These are phyloP conservation scores for Selaginella tamariscina DNA, from an alignment of 75 land plant species.

Conservation along the genomic window DNA sequence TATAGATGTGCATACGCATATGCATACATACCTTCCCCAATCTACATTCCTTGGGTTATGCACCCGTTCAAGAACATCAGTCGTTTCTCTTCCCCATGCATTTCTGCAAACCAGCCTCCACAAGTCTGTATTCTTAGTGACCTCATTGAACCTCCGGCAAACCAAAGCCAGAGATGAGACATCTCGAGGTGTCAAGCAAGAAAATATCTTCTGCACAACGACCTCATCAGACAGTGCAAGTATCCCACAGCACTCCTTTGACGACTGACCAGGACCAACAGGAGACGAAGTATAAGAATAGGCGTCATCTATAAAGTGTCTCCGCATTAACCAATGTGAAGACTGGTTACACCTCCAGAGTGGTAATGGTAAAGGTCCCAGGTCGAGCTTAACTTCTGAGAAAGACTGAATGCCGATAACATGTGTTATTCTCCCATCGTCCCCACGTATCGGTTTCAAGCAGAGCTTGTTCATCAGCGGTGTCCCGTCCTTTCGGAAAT, in stretches of 20 bases:
- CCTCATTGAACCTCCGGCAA: slow-evolving; percentile 40
- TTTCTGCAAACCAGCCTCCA: slow-evolving; percentile 80
- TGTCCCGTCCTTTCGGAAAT: slow-evolving; percentile 75
- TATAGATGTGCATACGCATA: no score
- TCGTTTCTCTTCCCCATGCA: slow-evolving; percentile 81
- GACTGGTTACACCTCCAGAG: background rate
- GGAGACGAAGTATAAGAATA: slow-evolving; percentile 14
- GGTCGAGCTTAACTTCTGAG: slow-evolving; percentile 56
- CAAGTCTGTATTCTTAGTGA: slow-evolving; percentile 69
- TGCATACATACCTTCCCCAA: slow-evolving; percentile 69
- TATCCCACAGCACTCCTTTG: slow-evolving; percentile 37
- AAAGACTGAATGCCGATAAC: slow-evolving; percentile 65
- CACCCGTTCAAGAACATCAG: slow-evolving; percentile 47
- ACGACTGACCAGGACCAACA: slow-evolving; percentile 17
- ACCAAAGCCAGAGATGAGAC: slow-evolving; percentile 72
- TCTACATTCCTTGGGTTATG: slow-evolving; percentile 48
- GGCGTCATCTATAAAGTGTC: slow-evolving; percentile 10
- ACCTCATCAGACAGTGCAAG: slow-evolving; percentile 72
- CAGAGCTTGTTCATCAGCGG: slow-evolving; percentile 64
- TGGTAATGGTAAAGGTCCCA: slow-evolving; percentile 36
- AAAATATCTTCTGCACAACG: slow-evolving; percentile 49
- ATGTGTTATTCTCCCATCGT: slow-evolving; percentile 58
- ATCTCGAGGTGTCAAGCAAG: slow-evolving; percentile 59
- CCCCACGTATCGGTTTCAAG: slow-evolving; percentile 52
- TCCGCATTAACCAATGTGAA: background rate